Conservation (phyloP, 225 moss, liverwort and hornwort genomes). For the Straminergon stramineum region DNA sequence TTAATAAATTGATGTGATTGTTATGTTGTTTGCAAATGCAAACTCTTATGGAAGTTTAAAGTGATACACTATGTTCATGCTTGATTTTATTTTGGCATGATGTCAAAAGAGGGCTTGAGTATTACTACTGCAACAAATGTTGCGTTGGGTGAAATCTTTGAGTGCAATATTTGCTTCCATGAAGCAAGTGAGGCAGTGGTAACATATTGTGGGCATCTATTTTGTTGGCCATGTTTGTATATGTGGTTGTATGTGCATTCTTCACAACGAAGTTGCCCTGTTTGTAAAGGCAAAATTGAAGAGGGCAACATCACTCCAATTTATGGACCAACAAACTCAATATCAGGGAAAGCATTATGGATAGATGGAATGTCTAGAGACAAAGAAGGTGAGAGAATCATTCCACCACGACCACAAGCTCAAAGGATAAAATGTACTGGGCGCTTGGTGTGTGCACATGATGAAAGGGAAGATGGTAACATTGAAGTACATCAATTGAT, state of each 20-base stretch:
- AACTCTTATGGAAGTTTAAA: background rate
- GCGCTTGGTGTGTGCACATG: conserved; percentile 4
- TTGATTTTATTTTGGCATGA: background rate
- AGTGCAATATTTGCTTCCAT: conserved; percentile 72
- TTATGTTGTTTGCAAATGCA: background rate
- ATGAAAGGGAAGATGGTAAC: conserved; percentile 26
- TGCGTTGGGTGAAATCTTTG: conserved; percentile 44
- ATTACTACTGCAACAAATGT: background rate
- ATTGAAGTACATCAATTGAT: background rate
- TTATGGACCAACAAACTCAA: conserved; percentile 50
- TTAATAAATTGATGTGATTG: background rate
- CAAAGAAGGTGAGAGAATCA: background rate
- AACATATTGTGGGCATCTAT: conserved; percentile 71
- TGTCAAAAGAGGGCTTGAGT: background rate
- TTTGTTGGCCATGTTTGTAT: conserved; percentile 73
- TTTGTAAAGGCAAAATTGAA: conserved; percentile 63
- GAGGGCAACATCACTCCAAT: conserved; percentile 65
- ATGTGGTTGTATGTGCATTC: conserved; percentile 77
- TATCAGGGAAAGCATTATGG: background rate
- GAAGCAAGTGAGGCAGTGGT: conserved; percentile 62
- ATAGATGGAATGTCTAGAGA: background rate
- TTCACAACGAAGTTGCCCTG: conserved; percentile 51
- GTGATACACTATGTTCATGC: background rate
- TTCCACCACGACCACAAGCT: conserved; percentile 58
- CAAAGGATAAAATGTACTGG: conserved; percentile 24